Base-by-base conservation (phyloP, 1,284 basidiomycete species). In the Cutaneotrichosporon daszewskae region DNA sequence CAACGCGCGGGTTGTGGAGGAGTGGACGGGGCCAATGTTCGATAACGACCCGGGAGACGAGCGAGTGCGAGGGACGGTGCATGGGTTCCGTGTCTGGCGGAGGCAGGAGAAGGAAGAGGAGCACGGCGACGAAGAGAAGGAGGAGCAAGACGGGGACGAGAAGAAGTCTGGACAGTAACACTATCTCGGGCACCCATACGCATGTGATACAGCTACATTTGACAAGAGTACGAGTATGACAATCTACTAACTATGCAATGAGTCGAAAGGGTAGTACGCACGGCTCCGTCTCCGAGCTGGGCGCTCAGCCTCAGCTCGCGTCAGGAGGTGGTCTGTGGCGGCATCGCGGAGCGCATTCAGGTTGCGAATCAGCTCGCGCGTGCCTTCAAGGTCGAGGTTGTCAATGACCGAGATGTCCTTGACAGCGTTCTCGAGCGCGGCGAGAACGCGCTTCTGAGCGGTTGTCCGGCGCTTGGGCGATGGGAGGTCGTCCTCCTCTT, bases 21-120 rank as follows among this genome's bases (percentile, higher is more conserved):
- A 82, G 60, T 79, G 70, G 49, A 85, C 60, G 1, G 65, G 87
- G 77, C 83, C 85, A 1, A 92, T 92, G 88, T 91, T 92, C 57
- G 82, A 83, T 0, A 78, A 88, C 11, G 89, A 94, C 70, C 73
- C 79, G 3, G 89, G 89, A 10, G 84, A 85, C 44, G 82, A 81
- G 55, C 45, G 42, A 25, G 55, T 71, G 17, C 53, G 71, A 31
- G 68, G 66, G 12, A 69, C 68, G 55, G 88, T 88, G 2, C 89
- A 85, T 83, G 75, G 73, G 22, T 71, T 66, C 57, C 46, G 60
- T 38, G 57, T 59, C 27, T 66, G 65, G 66, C 45, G 65, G 23
- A 22, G 14, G 24, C 18, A 18, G 22, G 55, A 58, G 19, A 66
- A 66, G 12, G 62, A 57, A 2, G 59, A 55, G 4, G 64, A 58